A percentile compares a stretch with the other conserved stretches of the same genome.
phyloP scores from a whole-genome alignment of 768 basidiomycete species.

The Daedaleopsis sinensis region DNA sequence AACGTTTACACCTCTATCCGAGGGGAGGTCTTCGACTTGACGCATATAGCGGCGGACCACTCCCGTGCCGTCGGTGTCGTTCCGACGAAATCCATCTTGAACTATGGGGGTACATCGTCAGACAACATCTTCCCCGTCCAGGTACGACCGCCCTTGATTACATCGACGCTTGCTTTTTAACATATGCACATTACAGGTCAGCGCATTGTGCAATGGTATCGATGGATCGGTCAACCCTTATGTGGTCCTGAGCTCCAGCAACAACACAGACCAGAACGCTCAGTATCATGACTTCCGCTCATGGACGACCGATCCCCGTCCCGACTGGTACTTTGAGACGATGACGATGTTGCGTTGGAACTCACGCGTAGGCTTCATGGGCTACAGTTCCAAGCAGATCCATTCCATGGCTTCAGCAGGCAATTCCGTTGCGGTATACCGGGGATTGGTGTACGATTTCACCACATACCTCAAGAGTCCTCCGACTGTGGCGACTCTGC shows the following conservation, averaged over 20 bases:
- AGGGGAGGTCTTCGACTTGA: slow-evolving; percentile 94
- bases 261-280: slow-evolving; percentile 74
- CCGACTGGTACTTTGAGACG: slow-evolving; percentile 96
- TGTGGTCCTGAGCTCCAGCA: slow-evolving; percentile 74
- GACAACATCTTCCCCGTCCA: slow-evolving; percentile 93
- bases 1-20: slow-evolving; percentile 83
- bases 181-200: slow-evolving; percentile 64
- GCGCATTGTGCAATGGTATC: slow-evolving; percentile 89
- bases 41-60: slow-evolving; percentile 67
- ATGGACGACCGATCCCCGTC: slow-evolving; percentile 83
- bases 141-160: slow-evolving; percentile 39
- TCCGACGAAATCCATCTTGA: slow-evolving; percentile 69
- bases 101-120: slow-evolving; percentile 80
- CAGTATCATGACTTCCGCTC: slow-evolving; percentile 97
- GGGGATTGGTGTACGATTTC: slow-evolving; percentile 85
- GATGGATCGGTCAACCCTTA: slow-evolving; percentile 77
- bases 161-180: background rate
- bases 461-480: slow-evolving; percentile 76
- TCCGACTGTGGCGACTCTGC: slow-evolving; percentile 55
- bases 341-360: slow-evolving; percentile 95
- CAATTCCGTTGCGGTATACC: slow-evolving; percentile 80
- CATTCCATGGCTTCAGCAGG: slow-evolving; percentile 66
- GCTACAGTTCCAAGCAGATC: slow-evolving; percentile 78
- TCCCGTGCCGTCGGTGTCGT: slow-evolving; percentile 71
- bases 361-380: slow-evolving; percentile 86